Evolutionary conservation across 352 stramenopile genomes (phyloP).

Genomic region (Pythium plurisporium): DNA sequence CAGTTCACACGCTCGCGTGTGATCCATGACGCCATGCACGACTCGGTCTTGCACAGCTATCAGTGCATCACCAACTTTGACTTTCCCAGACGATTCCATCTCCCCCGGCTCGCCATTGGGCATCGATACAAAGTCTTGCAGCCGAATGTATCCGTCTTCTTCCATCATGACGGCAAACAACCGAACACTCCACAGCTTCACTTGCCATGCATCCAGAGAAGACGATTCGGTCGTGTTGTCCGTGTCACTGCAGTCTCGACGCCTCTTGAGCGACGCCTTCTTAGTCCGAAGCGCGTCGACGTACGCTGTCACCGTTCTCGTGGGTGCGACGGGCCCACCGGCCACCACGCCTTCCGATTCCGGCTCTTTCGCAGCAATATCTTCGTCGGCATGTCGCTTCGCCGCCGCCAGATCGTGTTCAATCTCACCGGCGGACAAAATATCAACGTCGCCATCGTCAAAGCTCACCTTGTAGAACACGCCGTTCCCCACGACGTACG

Average conservation of each 20-base stretch:
- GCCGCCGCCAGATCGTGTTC: constrained; percentile 29
- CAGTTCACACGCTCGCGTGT: constrained; percentile 39
- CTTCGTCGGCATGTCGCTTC: constrained; percentile 4
- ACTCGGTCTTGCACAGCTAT: constrained; percentile 36
- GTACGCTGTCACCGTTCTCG: not conserved
- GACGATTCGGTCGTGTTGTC: not conserved
- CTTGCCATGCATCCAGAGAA: constrained; percentile 7
- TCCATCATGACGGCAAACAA: constrained; percentile 69
- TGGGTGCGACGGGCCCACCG: not conserved
- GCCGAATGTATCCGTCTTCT: constrained; percentile 38
- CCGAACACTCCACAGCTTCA: constrained; percentile 55
- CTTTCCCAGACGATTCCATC: constrained; percentile 51
- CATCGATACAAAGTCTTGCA: constrained; percentile 52
- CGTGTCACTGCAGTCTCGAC: constrained; percentile 6
- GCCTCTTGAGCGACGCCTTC: constrained; percentile 14
- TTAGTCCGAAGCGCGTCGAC: constrained; percentile 12
- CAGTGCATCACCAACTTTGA: constrained; percentile 51
- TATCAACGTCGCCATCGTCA: constrained; percentile 78
- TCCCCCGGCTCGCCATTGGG: constrained; percentile 44
- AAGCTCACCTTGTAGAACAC: constrained; percentile 81
- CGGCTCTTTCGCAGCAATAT: not conserved
- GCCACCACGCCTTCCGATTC: not conserved
- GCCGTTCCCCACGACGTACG: constrained; percentile 45
- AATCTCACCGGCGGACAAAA: constrained; percentile 53
- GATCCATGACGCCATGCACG: constrained; percentile 30